Base-by-base conservation (phyloP, 2,329 filamentous ascomycete genomes). In the Aspergillus caelatus region DNA sequence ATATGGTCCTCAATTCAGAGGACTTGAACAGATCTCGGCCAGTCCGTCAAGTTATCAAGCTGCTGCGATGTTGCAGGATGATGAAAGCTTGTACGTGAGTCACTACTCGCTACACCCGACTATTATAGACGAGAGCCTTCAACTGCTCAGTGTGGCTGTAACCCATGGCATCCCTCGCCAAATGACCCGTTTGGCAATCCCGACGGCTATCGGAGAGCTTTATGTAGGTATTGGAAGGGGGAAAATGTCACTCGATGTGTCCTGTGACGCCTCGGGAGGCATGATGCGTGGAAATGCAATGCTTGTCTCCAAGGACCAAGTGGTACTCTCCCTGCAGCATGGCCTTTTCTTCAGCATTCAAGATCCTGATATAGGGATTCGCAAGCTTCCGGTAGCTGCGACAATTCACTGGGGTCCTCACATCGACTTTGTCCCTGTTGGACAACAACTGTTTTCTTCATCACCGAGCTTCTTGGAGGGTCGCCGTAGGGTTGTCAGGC, bases 81-180 rank as follows among this genome's bases (percentile, higher is more conserved):
- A 43, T 41, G 61, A 50, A 21, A 12, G 16, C 10, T 50, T 61
- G 3, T 58, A 63, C 32, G 39, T 12, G 8, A 65, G 63, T 19
- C 32, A 34, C 11, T 72, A 73, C 52, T 36, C 65, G 5, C 48
- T 73, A 0, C 71, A 73, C 43, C 71, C 71, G 1, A 70, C 64
- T 12, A 26, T 67, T 2, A 66, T 72, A 14, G 69, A 70, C 39
- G 62, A 67, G 12, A 65, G 64, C 14, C 39, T 73, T 9, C 71
- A 73, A 45, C 50, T 72, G 5, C 52, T 71, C 21, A 68, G 53
- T 30, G 62, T 69, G 2, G 71, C 71, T 4, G 66, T 62, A n/a
- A 65, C 64, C 0, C 63, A 67, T 23, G 71, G 71, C 4, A 67
- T 63, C 23, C 59, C n/a, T 30, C 65, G 48, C 43, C 62, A 21